These are phyloP conservation scores for Saccharomyces hybrid DNA, from an alignment of 1,139 yeast genomes.

Conservation along the genomic window DNA sequence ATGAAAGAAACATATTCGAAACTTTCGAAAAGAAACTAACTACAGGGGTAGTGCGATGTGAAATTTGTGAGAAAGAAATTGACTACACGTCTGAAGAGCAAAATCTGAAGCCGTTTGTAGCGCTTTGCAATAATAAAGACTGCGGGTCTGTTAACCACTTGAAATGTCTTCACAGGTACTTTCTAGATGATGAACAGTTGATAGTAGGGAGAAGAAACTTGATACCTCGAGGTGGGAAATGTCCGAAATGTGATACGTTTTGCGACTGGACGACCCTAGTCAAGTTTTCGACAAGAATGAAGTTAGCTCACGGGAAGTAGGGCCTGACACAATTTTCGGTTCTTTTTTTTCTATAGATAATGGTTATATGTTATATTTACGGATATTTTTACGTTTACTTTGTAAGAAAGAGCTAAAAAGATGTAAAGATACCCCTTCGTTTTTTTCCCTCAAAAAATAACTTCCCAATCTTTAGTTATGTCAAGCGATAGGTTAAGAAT, in stretches of 20 bases:
- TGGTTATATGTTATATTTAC: neutral
- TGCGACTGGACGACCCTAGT: constrained; percentile 40
- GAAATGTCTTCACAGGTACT: constrained; percentile 35
- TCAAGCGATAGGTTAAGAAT: constrained; percentile 50
- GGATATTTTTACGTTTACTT: neutral
- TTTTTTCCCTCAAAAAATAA: constrained; percentile 22
- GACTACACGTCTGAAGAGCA: constrained; percentile 33
- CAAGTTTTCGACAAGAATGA: constrained; percentile 33
- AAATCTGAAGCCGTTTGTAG: constrained; percentile 27
- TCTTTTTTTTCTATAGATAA: neutral
- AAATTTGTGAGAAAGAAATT: constrained; percentile 28
- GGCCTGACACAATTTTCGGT: neutral
- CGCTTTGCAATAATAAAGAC: constrained; percentile 34
- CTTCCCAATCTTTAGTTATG: constrained; percentile 46
- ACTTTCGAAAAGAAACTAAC: constrained; percentile 23
- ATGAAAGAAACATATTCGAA: constrained; percentile 16
- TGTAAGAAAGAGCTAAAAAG: constrained; percentile 1
- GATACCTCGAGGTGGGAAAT: constrained; percentile 38
- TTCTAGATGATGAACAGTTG: constrained; percentile 18
- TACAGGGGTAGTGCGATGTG: constrained; percentile 28
- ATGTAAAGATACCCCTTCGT: neutral
- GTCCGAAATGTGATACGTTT: constrained; percentile 36
- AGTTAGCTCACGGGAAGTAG: constrained; percentile 9
- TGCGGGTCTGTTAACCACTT: constrained; percentile 40
- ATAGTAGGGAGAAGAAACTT: constrained; percentile 15